Base-by-base conservation (phyloP, 2,329 filamentous ascomycete species). In the Blastomyces parvus region DNA sequence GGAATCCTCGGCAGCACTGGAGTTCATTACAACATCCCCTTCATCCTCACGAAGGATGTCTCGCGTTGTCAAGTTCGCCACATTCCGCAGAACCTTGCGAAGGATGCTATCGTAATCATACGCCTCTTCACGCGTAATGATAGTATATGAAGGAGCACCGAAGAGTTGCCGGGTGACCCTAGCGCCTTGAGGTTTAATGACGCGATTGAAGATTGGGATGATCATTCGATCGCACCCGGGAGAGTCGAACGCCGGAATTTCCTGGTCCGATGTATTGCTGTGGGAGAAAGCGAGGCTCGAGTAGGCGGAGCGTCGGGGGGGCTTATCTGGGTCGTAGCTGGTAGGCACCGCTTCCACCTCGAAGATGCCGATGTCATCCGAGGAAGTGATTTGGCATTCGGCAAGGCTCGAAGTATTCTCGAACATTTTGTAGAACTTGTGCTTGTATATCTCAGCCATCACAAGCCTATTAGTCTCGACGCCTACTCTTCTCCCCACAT, bases 371-470 rank as follows among this genome's bases (percentile, higher is more conserved):
- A 89, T 80, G 62, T 88, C 84, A 64, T 89, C 88, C 27, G 77
- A 79, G 0, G 71, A 66, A 30, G 79, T 75, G 62, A 97, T 92
- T 60, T 78, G 78, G 58, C 87, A 85, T 63, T 96, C 91, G 0
- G 86, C 86, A 11, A 92, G 86, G 8, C 80, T 78, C 38, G 82
- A 81, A 8, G 78, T 78, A 69, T 97, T 89, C 30, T 90, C 84
- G 67, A 94, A 91, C 59, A 90, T 83, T 72, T 91, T 93, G 80
- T 92, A 97, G 74, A 97, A 92, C 69, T 88, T 91, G 68, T 86
- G 81, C 68, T 86, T 88, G 73, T 90, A 96, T 60, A 95, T 86
- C 70, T 99, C 94, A 0, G 86, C 87, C 17, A 87, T 86, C 71
- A 96, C 86, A n/a, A 97, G 86, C 82, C 59, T 81, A 72, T 62